Evolutionary conservation across 495 filamentous ascomycete genomes (phyloP).

Genomic region (Collariella sp.): DNA sequence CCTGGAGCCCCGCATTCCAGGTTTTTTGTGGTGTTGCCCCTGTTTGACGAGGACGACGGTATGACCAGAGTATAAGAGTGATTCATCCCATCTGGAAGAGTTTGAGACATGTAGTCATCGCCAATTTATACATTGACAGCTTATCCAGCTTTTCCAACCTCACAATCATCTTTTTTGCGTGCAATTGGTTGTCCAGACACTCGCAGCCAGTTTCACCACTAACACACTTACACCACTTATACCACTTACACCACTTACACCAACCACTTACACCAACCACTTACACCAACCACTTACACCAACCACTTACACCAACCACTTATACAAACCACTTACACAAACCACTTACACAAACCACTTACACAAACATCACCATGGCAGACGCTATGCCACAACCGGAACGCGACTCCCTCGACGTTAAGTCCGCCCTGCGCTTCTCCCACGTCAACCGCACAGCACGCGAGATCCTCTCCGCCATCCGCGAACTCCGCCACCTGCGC

Average conservation of each 20-base stretch:
- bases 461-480: slow-evolving; percentile 3
- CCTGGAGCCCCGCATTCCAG: neutral
- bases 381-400: slow-evolving; percentile 1
- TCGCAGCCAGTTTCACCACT: neutral
- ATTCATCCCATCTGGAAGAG: too few species aligned
- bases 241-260: neutral
- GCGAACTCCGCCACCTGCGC: neutral
- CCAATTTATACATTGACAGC: too few species aligned
- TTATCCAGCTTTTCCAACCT: too few species aligned
- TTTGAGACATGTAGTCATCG: too few species aligned
- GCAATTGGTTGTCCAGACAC: neutral
- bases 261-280: neutral
- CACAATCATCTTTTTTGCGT: too few species aligned
- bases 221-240: neutral
- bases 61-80: too few species aligned
- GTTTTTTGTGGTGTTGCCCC: neutral
- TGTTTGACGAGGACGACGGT: too few species aligned
- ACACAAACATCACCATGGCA: neutral
- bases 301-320: neutral
- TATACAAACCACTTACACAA: neutral
- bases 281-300: neutral
- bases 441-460: slow-evolving; percentile 6
- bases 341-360: neutral
- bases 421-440: slow-evolving; percentile 1
- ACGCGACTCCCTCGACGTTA: slow-evolving; percentile 3